These are phyloP conservation scores for Leishmania martiniquensis DNA, from an alignment of 208 protist genomes.

Conservation along the genomic window DNA sequence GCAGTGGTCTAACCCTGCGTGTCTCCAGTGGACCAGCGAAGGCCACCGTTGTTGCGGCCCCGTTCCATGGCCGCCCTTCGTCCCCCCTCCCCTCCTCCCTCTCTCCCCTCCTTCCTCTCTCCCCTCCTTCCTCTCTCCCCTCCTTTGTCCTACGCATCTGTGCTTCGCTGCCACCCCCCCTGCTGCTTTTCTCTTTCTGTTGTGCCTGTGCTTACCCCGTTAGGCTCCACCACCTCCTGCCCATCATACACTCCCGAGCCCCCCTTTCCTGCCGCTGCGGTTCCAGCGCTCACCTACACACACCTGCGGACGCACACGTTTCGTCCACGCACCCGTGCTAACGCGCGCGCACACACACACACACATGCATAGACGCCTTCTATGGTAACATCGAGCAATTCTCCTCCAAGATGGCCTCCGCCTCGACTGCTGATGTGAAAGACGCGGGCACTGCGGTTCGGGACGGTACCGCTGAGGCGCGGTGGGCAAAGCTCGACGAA, in stretches of 20 bases:
- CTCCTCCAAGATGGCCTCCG: not conserved
- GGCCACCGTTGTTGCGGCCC: not conserved
- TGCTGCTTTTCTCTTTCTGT: not conserved
- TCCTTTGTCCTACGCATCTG: not conserved
- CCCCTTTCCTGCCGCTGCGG: not conserved
- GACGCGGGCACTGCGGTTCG: not conserved
- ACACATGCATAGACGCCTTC: not conserved
- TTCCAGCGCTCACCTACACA: not conserved
- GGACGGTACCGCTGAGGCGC: slow-evolving; percentile 2
- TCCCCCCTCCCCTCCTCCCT: too few relatives aligned
- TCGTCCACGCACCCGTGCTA: too few relatives aligned
- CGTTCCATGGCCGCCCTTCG: not conserved
- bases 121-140: too few relatives aligned
- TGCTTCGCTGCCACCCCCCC: not conserved
- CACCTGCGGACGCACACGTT: not conserved
- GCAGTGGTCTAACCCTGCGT: not conserved
- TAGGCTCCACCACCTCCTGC: not conserved
- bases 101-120: too few relatives aligned
- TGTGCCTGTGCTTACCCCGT: not conserved
- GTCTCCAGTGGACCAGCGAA: not conserved
- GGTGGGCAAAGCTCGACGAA: slow-evolving; percentile 30
- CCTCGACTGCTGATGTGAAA: not conserved
- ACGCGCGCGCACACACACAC: slow-evolving; percentile 6
- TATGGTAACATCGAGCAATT: not conserved
- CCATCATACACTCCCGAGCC: not conserved